Evolutionary conservation across 1,139 yeast genomes (phyloP), one percentile per base, ranked within the genome.

Genomic region (Candida tunisiensis): DNA sequence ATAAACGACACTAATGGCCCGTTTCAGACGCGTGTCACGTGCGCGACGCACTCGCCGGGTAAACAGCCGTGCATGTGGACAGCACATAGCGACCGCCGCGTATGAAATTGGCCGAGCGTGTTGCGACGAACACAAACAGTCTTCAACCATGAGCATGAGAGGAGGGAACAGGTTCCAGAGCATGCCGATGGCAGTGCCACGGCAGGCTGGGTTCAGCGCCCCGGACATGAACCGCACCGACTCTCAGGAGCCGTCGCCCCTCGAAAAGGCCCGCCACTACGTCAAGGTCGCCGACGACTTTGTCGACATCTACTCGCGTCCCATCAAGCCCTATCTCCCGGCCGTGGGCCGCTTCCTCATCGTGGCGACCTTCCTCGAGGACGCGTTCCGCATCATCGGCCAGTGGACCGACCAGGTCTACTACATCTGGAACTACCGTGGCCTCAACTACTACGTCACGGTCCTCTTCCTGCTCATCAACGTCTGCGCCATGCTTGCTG

Each of bases 381-480:
- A 88, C 47, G 71, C 94, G 2, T 51, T 77, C 33, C 66, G 98
- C 51, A 80, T 88, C 43, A 47, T 74, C 33, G 61, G 83, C 10
- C 96, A 85, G 54, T 88, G 96, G 96, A 53, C 65, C 19, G 93
- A 83, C 45, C 98, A 88, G 53, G 82, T 82, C 17, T 74, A 71
- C 48, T 88, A 79, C 51, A 62, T 88, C 42, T 69, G 80, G 59
- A 69, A 69, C 41, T 78, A 74, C 57, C 73, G 93, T 46, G 82
- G 74, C 42, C 55, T 74, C 35, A 92, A 93, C 55, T 65, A 69
- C 40, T 70, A 79, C 64, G 51, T 85, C 32, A 82, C 88, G n/a
- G 64, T 77, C 17, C 29, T 69, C 17, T 79, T 83, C 44, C 62
- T 88, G 38, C 38, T 69, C 4, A 25, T 57, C 29, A 82, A 85